phyloP scores from a whole-genome alignment of 2,329 filamentous ascomycete species.

The Fusarium scirpi region DNA sequence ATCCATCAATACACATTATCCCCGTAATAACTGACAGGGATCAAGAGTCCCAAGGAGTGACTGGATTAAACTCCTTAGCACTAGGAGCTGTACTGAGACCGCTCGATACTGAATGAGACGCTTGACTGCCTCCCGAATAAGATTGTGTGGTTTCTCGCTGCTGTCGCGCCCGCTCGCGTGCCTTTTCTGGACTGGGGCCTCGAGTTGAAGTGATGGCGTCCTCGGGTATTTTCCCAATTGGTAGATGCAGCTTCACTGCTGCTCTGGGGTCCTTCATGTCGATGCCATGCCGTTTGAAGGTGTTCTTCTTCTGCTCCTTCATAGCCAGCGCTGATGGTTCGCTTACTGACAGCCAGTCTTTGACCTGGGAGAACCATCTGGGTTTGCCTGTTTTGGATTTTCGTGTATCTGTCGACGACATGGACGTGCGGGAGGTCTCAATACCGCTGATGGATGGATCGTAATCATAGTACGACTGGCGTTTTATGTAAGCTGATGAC shows the following conservation, averaged over 20 bases:
- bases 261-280: conserved; percentile 58
- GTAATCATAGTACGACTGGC: conserved; percentile 42
- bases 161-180: conserved; percentile 52
- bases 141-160: conserved; percentile 50
- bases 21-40: neutral
- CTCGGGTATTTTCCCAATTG: conserved; percentile 59
- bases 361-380: conserved; percentile 59
- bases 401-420: conserved; percentile 20
- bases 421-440: conserved; percentile 30
- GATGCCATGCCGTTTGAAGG: conserved; percentile 59
- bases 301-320: conserved; percentile 59
- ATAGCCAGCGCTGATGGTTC: conserved; percentile 64
- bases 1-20: conserved; percentile 26
- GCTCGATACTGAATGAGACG: conserved; percentile 52
- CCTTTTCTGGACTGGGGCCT: conserved; percentile 61
- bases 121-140: conserved; percentile 43
- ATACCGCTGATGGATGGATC: conserved; percentile 39
- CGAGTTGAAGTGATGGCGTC: conserved; percentile 60
- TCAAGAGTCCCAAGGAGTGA: conserved; percentile 52
- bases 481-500: conserved; percentile 29
- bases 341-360: conserved; percentile 61
- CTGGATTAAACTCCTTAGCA: conserved; percentile 48
- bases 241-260: conserved; percentile 60
- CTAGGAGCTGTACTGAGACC: conserved; percentile 51
- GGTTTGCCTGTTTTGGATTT: conserved; percentile 48